These are phyloP conservation scores for Neurospora sp. DNA, from an alignment of 495 filamentous ascomycete genomes.

Conservation along the genomic window DNA sequence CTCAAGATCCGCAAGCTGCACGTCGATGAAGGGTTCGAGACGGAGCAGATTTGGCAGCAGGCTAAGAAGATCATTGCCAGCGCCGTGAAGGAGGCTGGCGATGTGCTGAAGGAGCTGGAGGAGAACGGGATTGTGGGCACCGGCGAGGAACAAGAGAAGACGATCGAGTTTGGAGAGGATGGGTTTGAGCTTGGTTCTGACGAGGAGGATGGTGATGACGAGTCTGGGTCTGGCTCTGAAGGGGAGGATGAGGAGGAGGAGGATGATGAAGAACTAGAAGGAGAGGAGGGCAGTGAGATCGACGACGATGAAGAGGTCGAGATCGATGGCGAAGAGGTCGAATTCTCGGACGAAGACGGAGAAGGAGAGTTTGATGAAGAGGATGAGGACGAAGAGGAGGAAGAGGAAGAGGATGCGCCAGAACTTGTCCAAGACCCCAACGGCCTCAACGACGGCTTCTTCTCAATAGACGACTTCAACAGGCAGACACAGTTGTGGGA, in stretches of 20 bases:
- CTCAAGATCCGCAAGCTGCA: slow-evolving; percentile 70
- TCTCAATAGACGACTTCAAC: slow-evolving; percentile 97
- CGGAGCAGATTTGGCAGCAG: slow-evolving; percentile 90
- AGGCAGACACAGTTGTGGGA: slow-evolving; percentile 80
- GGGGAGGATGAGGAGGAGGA: slow-evolving; percentile 25
- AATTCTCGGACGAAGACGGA: slow-evolving; percentile 4
- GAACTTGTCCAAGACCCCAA: slow-evolving; percentile 40
- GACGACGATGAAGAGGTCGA: slow-evolving; percentile 30
- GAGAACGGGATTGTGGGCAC: slow-evolving; percentile 24
- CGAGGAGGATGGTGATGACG: slow-evolving; percentile 7
- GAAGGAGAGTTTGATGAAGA: slow-evolving; percentile 17
- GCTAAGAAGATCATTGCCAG: slow-evolving; percentile 63
- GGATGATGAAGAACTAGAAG: slow-evolving; percentile 28
- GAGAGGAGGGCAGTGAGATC: slow-evolving; percentile 29
- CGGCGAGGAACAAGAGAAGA: slow-evolving; percentile 12
- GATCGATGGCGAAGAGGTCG: slow-evolving; percentile 14
- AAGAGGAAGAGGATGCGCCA: slow-evolving; percentile 27
- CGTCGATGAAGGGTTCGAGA: slow-evolving; percentile 68
- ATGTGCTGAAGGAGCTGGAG: slow-evolving; percentile 40
- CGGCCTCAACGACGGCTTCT: slow-evolving; percentile 88
- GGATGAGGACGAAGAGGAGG: slow-evolving; percentile 17
- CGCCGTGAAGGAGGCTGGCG: slow-evolving; percentile 29
- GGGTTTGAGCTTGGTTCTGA: slow-evolving; percentile 37
- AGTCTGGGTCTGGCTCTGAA: slow-evolving; percentile 7
- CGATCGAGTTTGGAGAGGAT: slow-evolving; percentile 34